phyloP scores from a whole-genome alignment of 1,284 basidiomycete genomes.

The Puccinia polysora region DNA sequence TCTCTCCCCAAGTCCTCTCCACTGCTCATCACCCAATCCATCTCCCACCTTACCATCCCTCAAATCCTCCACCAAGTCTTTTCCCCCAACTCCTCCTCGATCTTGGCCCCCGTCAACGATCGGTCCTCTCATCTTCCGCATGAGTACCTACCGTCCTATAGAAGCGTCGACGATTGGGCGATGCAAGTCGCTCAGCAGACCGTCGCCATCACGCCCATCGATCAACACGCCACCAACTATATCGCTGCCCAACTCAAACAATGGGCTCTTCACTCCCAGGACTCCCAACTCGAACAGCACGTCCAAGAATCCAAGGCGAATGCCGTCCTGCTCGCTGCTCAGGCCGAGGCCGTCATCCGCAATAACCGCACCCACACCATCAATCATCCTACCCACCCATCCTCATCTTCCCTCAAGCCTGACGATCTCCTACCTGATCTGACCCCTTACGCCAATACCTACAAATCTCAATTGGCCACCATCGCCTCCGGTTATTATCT shows the following conservation, averaged over 20 bases:
- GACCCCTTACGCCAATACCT: slow-evolving; percentile 28
- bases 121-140: background rate
- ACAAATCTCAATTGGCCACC: slow-evolving; percentile 12
- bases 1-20: background rate
- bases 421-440: slow-evolving; percentile 9
- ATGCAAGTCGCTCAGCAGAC: slow-evolving; percentile 30
- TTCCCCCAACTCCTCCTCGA: slow-evolving; percentile 23
- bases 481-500: slow-evolving; percentile 29
- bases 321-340: slow-evolving; percentile 20
- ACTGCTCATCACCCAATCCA: background rate
- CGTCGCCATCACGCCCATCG: background rate
- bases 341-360: slow-evolving; percentile 27
- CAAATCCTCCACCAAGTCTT: slow-evolving; percentile 40
- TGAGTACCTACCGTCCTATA: slow-evolving; percentile 33
- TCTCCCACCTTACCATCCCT: slow-evolving; percentile 30
- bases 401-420: background rate
- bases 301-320: slow-evolving; percentile 23
- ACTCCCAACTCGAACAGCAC: slow-evolving; percentile 36
- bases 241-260: slow-evolving; percentile 37
- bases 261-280: slow-evolving; percentile 33
- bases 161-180: slow-evolving; percentile 39
- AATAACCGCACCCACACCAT: no score
- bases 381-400: background rate
- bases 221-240: slow-evolving; percentile 14
- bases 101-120: slow-evolving; percentile 11